Conservation (phyloP, 1,284 basidiomycete species). For the Leccinum pachyderme region DNA sequence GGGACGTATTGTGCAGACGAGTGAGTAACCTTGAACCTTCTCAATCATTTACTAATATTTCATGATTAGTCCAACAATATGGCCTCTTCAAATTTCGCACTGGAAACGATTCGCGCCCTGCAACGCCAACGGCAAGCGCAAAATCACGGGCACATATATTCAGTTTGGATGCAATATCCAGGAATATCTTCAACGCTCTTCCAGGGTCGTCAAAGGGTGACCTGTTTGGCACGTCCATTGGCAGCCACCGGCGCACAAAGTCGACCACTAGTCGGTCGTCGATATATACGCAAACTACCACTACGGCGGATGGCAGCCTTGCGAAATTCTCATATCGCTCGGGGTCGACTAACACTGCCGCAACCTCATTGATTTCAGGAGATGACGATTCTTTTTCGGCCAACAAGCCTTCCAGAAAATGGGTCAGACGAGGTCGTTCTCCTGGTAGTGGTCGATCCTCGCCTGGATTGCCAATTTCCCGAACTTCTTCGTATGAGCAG, state of each 20-base stretch:
- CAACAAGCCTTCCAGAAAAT: conserved; percentile 49
- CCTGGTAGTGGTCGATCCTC: conserved; percentile 43
- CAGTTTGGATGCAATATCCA: conserved; percentile 79
- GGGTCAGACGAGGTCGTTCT: conserved; percentile 59
- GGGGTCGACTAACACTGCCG: conserved; percentile 60
- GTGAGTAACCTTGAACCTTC: conserved; percentile 43
- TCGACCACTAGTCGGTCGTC: conserved; percentile 71
- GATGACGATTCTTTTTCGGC: conserved; percentile 57
- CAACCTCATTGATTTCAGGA: conserved; percentile 54
- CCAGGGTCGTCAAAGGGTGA: conserved; percentile 63
- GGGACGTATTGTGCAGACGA: conserved; percentile 73
- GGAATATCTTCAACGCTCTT: conserved; percentile 67
- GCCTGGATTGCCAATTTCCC: conserved; percentile 37
- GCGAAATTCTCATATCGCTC: conserved; percentile 69
- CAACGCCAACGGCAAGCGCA: conserved; percentile 68
- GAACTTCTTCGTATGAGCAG: conserved; percentile 42
- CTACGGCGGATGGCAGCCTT: conserved; percentile 60
- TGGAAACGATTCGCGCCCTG: conserved; percentile 69
- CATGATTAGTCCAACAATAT: conserved; percentile 71
- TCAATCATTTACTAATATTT: conserved; percentile 6
- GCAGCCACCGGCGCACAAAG: conserved; percentile 54
- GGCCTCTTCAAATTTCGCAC: conserved; percentile 84
- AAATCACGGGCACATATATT: conserved; percentile 80
- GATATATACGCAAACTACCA: conserved; percentile 60
- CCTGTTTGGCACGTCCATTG: conserved; percentile 68